Conservation (phyloP, 2,329 filamentous ascomycete species). For the Pseudogymnoascus sp. region DNA sequence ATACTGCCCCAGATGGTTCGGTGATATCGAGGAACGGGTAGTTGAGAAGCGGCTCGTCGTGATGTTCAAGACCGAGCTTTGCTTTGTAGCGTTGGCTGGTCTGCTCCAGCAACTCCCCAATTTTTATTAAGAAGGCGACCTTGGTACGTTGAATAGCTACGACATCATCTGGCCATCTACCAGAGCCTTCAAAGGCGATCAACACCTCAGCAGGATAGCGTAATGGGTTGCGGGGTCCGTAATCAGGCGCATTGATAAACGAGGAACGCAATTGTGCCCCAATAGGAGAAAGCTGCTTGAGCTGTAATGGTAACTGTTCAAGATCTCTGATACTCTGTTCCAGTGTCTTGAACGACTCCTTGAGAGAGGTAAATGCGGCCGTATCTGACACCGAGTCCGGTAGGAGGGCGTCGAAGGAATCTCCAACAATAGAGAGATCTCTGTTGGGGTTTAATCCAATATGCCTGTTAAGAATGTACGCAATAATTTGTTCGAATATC, state of each 20-base stretch:
- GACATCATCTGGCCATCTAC: slow-evolving; percentile 87
- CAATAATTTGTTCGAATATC: slow-evolving; percentile 72
- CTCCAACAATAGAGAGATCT: slow-evolving; percentile 35
- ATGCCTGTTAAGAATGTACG: slow-evolving; percentile 63
- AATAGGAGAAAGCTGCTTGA: slow-evolving; percentile 70
- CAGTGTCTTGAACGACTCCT: slow-evolving; percentile 62
- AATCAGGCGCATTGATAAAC: slow-evolving; percentile 47
- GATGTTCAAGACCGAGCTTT: slow-evolving; percentile 74
- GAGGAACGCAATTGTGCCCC: slow-evolving; percentile 67
- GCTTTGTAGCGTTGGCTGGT: slow-evolving; percentile 53
- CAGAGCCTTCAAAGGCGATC: slow-evolving; percentile 87
- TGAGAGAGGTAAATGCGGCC: slow-evolving; percentile 58
- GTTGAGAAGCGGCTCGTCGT: slow-evolving; percentile 60
- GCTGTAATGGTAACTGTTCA: slow-evolving; percentile 77
- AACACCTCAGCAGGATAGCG: slow-evolving; percentile 65
- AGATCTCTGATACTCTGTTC: slow-evolving; percentile 70
- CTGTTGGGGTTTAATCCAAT: slow-evolving; percentile 45
- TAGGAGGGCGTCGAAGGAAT: slow-evolving; percentile 39
- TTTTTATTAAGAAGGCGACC: slow-evolving; percentile 70
- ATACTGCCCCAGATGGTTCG: slow-evolving; percentile 62
- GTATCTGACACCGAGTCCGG: slow-evolving; percentile 27
- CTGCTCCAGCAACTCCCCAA: slow-evolving; percentile 56
- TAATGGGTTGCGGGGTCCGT: slow-evolving; percentile 31
- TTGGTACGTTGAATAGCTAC: slow-evolving; percentile 90
- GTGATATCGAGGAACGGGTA: slow-evolving; percentile 74